A percentile compares a stretch with the other conserved stretches of the same genome.
Conservation (phyloP, 2,329 filamentous ascomycete genomes). For the Hymenoscyphus fructigenus region DNA sequence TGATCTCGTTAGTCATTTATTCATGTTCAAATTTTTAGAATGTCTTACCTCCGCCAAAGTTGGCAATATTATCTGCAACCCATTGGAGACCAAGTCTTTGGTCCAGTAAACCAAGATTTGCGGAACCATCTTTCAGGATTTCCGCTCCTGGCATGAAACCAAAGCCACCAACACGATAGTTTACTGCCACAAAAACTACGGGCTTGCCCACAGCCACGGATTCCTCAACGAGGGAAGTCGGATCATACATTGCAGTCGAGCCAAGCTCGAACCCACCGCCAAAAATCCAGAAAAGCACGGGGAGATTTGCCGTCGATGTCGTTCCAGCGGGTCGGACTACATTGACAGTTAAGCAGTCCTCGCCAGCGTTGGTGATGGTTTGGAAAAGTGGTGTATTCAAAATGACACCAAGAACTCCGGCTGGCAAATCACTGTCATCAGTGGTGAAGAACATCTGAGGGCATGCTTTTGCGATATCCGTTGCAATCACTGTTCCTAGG, state of each 20-base stretch:
- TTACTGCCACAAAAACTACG: conserved; percentile 73
- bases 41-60: conserved; percentile 65
- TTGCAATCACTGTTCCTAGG: conserved; percentile 62
- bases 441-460: conserved; percentile 69
- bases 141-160: conserved; percentile 72
- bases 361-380: conserved; percentile 50
- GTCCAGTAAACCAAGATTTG: conserved; percentile 72
- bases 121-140: conserved; percentile 62
- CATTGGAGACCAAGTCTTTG: conserved; percentile 72
- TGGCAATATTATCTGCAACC: conserved; percentile 73
- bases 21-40: neutral
- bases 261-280: conserved; percentile 64
- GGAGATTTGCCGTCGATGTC: conserved; percentile 54
- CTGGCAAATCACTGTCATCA: conserved; percentile 39
- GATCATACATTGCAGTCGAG: conserved; percentile 53
- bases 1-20: neutral
- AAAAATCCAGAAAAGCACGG: conserved; percentile 70
- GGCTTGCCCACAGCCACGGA: conserved; percentile 55
- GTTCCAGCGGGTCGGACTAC: conserved; percentile 60
- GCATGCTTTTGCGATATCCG: conserved; percentile 59
- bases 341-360: conserved; percentile 64
- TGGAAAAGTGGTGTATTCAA: conserved; percentile 59
- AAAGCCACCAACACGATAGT: conserved; percentile 74
- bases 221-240: conserved; percentile 44
- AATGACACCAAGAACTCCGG: conserved; percentile 49